Conservation (phyloP, 495 filamentous ascomycete genomes). For the Xylaria curta region DNA sequence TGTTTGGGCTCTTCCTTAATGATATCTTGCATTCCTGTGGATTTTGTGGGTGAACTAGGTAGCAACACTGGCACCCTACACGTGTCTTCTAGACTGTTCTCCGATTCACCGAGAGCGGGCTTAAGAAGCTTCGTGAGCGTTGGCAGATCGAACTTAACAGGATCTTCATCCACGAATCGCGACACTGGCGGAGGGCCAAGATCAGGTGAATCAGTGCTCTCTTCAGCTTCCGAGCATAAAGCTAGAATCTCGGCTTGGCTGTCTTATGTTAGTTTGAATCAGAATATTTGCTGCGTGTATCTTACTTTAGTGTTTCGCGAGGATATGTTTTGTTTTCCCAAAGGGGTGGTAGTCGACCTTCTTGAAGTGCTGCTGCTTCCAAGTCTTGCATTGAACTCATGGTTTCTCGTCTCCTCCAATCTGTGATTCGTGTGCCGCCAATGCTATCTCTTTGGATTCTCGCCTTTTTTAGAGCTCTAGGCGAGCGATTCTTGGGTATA, state of each 20-base stretch:
- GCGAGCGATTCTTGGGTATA: slow-evolving; percentile 46
- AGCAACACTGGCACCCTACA: slow-evolving; percentile 26
- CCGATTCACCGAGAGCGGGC: slow-evolving; percentile 25
- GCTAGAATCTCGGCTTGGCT: slow-evolving; percentile 55
- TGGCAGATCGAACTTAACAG: slow-evolving; percentile 61
- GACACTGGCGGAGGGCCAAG: slow-evolving; percentile 70
- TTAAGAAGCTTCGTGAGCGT: slow-evolving; percentile 27
- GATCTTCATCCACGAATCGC: slow-evolving; percentile 67
- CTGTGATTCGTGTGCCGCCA: slow-evolving; percentile 45
- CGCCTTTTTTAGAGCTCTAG: slow-evolving; percentile 39
- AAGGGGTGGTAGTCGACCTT: slow-evolving; percentile 80
- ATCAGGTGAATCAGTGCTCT: slow-evolving; percentile 66
- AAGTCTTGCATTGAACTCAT: slow-evolving; percentile 51
- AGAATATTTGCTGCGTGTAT: neutral
- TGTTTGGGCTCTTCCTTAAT: slow-evolving; percentile 18
- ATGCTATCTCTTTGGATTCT: slow-evolving; percentile 39
- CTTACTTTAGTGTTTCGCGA: slow-evolving; percentile 76
- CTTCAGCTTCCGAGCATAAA: slow-evolving; percentile 55
- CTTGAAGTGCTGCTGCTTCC: slow-evolving; percentile 60
- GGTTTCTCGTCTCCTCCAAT: slow-evolving; percentile 54
- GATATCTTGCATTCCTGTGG: slow-evolving; percentile 29
- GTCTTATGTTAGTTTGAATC: slow-evolving; percentile 34
- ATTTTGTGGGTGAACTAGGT: slow-evolving; percentile 28
- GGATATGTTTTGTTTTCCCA: slow-evolving; percentile 81
- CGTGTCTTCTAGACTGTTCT: slow-evolving; percentile 32